Evolutionary conservation across 257 asterid species (phyloP), one percentile per base, ranked within the genome.

Genomic region (Galeopsis tetrahit): DNA sequence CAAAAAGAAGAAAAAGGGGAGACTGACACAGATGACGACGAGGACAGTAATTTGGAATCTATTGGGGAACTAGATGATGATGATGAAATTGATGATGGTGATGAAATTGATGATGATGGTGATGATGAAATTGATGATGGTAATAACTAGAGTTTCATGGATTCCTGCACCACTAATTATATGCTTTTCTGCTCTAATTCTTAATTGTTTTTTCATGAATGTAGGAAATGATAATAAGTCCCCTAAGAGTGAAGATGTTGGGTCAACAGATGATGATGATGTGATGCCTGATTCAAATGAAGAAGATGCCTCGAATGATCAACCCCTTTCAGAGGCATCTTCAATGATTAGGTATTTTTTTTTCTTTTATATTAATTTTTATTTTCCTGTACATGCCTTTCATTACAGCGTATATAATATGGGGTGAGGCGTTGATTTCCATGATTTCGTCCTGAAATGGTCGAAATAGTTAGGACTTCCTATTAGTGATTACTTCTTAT

Each of bases 1-100:
- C 88, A 83, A 78, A 80, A 78, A 79, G 96, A 85, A 78, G 91
- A 86, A 82, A 85, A 81, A 76, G 92, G 96, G 32, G 65, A 65
- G 80, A 75, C 85, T 33, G 98, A 78, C 28, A 63, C 92, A 59
- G 92, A 92, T 48, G 91, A 85, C 69, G 90, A 77, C 43, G 74
- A 1, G 40, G 85, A 71, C 53, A 80, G 76, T 42, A 82, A 71
- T 63, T 48, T 70, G 1, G 87, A 85, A 76, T 76, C 83, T 63
- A 62, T 63, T 74, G 71, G 67, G 33, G 82, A 48, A 69, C 72
- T 77, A 1, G 84, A n/a, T n/a, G n/a, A n/a, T n/a, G n/a, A n/a
- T n/a, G n/a, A n/a, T n/a, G n/a, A n/a, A n/a, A n/a, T n/a, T n/a
- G n/a, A n/a, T n/a, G n/a, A n/a, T n/a, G n/a, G n/a, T n/a, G n/a